These are phyloP conservation scores for Aspergillus tanneri DNA, from an alignment of 2,329 filamentous ascomycete genomes.

Conservation along the genomic window DNA sequence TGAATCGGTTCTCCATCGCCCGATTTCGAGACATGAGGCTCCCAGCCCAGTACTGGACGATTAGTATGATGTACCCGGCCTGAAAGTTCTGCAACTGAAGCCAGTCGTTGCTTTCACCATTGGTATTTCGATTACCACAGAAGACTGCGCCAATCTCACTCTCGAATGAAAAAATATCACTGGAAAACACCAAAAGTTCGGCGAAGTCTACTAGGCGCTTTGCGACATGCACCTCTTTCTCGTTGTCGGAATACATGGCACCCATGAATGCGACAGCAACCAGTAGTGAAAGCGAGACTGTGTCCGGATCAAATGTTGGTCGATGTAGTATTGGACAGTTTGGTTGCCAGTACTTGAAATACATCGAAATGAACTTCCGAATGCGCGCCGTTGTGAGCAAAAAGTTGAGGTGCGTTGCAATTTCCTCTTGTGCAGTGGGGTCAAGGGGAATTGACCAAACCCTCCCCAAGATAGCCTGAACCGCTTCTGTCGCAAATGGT, in stretches of 20 bases:
- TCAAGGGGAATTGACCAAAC: constrained; percentile 41
- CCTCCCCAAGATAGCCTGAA: constrained; percentile 42
- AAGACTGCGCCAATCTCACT: constrained; percentile 40
- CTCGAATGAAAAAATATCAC: constrained; percentile 43
- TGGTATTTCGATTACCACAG: constrained; percentile 20
- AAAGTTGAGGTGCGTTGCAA: constrained; percentile 41
- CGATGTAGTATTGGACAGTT: constrained; percentile 46
- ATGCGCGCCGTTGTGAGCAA: constrained; percentile 44
- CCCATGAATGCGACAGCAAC: constrained; percentile 45
- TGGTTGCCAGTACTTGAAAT: constrained; percentile 48
- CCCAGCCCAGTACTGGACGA: constrained; percentile 48
- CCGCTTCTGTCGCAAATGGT: constrained; percentile 40
- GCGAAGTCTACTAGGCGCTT: constrained; percentile 45
- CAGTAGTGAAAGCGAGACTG: constrained; percentile 39
- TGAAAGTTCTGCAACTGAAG: constrained; percentile 43
- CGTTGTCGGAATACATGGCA: constrained; percentile 46
- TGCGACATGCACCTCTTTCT: constrained; percentile 38
- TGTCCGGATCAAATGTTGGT: constrained; percentile 43
- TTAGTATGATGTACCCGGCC: constrained; percentile 43
- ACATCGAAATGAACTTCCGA: constrained; percentile 42
- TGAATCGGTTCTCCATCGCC: constrained; percentile 46
- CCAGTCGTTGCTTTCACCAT: constrained; percentile 33
- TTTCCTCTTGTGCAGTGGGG: constrained; percentile 39
- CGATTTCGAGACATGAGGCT: constrained; percentile 39
- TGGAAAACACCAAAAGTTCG: constrained; percentile 46